These are phyloP conservation scores for Biancaea sappan DNA, from an alignment of 306 rosid genomes.

Conservation along the genomic window DNA sequence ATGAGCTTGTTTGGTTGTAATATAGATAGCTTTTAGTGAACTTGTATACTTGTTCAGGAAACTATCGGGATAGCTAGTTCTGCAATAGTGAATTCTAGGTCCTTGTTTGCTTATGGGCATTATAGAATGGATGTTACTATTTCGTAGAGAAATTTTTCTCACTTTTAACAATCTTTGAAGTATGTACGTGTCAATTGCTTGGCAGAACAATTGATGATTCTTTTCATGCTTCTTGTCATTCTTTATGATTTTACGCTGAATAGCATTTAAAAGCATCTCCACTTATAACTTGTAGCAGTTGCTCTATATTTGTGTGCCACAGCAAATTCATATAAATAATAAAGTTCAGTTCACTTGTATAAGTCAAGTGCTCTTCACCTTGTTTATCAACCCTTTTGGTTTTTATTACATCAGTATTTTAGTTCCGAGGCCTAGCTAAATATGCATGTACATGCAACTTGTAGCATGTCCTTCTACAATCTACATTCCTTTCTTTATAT, in stretches of 20 bases:
- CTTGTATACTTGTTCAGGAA: conserved; percentile 73
- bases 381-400: background rate
- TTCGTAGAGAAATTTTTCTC: conserved; percentile 51
- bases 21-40: conserved; percentile 56
- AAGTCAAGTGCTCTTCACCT: background rate
- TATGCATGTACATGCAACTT: background rate
- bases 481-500: too few species aligned
- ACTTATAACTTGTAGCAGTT: conserved; percentile 25
- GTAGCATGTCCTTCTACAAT: background rate
- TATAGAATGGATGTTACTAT: conserved; percentile 58
- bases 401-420: background rate
- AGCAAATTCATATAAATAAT: background rate
- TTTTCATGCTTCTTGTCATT: conserved; percentile 42
- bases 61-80: conserved; percentile 65
- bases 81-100: conserved; percentile 49
- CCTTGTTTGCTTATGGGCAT: conserved; percentile 56
- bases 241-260: conserved; percentile 28
- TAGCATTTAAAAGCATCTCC: conserved; percentile 10
- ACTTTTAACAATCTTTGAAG: conserved; percentile 65
- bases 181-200: conserved; percentile 61
- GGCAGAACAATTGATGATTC: conserved; percentile 57
- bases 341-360: background rate
- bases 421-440: background rate
- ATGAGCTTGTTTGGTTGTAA: conserved; percentile 76
- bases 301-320: background rate